A percentile compares a stretch with the other conserved stretches of the same genome.
phyloP scores from a whole-genome alignment of 345 rosid genomes.

The Salix exigua region DNA sequence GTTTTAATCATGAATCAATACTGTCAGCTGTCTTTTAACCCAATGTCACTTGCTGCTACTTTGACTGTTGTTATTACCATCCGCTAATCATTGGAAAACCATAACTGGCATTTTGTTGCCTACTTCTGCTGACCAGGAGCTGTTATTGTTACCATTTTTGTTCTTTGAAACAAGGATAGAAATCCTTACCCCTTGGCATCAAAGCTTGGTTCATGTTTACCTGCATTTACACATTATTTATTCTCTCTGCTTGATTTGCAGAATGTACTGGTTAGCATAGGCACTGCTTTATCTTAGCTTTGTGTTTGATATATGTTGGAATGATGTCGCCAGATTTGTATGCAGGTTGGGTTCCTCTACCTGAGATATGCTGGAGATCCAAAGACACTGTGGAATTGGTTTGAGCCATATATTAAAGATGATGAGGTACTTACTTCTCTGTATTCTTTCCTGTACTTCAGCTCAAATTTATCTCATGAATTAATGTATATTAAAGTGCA shows the following conservation, averaged over 20 bases:
- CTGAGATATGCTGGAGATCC: constrained; percentile 93
- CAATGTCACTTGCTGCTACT: background rate
- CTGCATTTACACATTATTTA: background rate
- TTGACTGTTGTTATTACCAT: constrained; percentile 12
- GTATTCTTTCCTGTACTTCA: background rate
- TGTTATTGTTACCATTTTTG: constrained; percentile 4
- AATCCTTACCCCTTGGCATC: constrained; percentile 3
- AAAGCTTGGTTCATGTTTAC: constrained; percentile 12
- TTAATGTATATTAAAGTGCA: background rate
- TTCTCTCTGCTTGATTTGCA: background rate
- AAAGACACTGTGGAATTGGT: constrained; percentile 93
- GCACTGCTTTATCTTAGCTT: background rate
- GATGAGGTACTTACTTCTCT: constrained; percentile 71
- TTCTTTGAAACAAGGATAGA: constrained; percentile 4
- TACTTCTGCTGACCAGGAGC: background rate
- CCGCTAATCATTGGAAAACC: constrained; percentile 4
- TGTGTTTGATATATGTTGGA: background rate
- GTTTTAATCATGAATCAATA: background rate
- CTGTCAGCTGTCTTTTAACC: background rate
- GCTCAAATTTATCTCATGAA: background rate
- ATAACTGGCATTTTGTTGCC: constrained; percentile 1
- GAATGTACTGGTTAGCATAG: background rate
- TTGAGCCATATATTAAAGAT: constrained; percentile 80
- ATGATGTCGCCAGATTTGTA: constrained; percentile 17
- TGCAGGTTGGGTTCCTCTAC: constrained; percentile 93